phyloP scores from a whole-genome alignment of 2,329 filamentous ascomycete species.

The Microsporum ferrugineum region DNA sequence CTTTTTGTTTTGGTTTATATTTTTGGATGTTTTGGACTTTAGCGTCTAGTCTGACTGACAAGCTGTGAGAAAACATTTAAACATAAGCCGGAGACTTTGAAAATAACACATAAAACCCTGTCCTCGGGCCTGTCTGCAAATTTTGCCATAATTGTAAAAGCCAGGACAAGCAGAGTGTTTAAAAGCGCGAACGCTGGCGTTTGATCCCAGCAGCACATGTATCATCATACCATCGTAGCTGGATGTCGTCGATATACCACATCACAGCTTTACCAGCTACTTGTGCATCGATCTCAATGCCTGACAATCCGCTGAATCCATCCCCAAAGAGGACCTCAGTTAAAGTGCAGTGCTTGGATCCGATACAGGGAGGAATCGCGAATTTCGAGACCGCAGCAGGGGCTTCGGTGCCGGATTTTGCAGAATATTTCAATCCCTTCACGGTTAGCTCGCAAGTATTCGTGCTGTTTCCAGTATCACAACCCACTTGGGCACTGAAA shows the following conservation, averaged over 20 bases:
- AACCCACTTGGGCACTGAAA: slow-evolving; percentile 37
- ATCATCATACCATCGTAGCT: slow-evolving; percentile 41
- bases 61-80: not conserved
- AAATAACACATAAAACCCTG: not conserved
- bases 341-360: slow-evolving; percentile 33
- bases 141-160: not conserved
- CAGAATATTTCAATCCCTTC: slow-evolving; percentile 36
- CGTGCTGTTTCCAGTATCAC: slow-evolving; percentile 32
- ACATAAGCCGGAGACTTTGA: not conserved
- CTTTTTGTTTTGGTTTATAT: not conserved
- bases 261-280: slow-evolving; percentile 30
- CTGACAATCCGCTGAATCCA: slow-evolving; percentile 33
- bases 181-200: slow-evolving; percentile 8
- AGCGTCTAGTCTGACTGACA: not conserved
- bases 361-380: slow-evolving; percentile 33
- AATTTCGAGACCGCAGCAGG: slow-evolving; percentile 29
- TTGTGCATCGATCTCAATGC: slow-evolving; percentile 40
- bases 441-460: slow-evolving; percentile 33
- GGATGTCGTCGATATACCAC: slow-evolving; percentile 39
- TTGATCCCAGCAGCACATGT: slow-evolving; percentile 35
- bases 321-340: slow-evolving; percentile 33
- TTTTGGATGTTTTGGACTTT: not conserved
- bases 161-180: not conserved
- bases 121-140: too few relatives aligned
- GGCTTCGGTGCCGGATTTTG: slow-evolving; percentile 24